Conservation (phyloP, 345 rosid species). For the Hibiscus tridactylites region DNA sequence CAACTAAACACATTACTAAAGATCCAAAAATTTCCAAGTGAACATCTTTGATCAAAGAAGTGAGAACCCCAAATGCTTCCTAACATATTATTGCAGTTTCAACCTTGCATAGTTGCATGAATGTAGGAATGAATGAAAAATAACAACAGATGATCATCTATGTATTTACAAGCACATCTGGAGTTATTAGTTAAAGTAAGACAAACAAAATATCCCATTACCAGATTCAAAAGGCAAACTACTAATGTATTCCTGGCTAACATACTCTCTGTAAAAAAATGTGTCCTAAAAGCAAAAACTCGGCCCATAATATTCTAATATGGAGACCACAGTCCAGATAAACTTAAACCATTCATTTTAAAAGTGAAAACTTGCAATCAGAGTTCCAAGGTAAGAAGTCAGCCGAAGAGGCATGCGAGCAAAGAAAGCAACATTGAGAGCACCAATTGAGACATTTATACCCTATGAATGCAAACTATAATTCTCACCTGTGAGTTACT, state of each 20-base stretch:
- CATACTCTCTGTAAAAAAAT: not conserved
- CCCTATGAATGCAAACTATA: not conserved
- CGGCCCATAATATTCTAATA: not conserved
- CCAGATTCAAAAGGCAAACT: not conserved
- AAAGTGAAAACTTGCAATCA: not conserved
- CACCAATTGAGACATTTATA: not conserved
- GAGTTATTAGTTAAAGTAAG: not conserved
- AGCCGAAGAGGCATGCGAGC: not conserved
- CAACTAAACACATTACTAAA: not conserved
- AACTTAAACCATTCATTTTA: not conserved
- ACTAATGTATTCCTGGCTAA: not conserved
- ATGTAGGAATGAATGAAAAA: not conserved
- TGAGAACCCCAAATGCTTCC: not conserved
- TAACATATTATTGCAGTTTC: not conserved
- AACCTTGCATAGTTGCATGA: not conserved
- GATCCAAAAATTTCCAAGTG: not conserved
- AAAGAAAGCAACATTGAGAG: not conserved
- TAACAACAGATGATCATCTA: not conserved
- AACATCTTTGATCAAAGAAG: not conserved
- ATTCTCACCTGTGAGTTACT: slow-evolving; percentile 51
- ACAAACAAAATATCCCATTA: not conserved
- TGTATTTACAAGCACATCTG: not conserved
- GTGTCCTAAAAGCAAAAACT: not conserved
- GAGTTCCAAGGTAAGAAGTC: not conserved
- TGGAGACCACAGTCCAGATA: not conserved